A percentile compares a stretch with the other conserved stretches of the same genome.
Conservation (phyloP, 2,329 filamentous ascomycete species). For the Tothia fuscella region DNA sequence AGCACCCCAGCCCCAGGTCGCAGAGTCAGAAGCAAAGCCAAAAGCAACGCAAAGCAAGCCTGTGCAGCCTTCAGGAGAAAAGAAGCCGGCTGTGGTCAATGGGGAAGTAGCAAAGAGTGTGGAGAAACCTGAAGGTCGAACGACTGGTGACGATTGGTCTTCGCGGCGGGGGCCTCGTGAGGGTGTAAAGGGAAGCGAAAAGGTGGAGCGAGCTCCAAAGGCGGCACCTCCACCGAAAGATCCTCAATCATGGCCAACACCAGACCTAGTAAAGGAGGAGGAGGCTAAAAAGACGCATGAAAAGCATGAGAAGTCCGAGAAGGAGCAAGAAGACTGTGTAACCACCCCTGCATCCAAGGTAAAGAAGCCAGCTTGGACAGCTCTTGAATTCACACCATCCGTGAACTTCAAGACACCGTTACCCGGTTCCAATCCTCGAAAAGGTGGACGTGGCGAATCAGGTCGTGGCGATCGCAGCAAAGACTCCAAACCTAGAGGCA, state of each 20-base stretch:
- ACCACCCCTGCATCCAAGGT: conserved; percentile 33
- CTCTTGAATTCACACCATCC: conserved; percentile 68
- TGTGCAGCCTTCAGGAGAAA: too few species aligned
- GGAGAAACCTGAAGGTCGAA: not conserved
- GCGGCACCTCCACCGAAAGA: conserved; percentile 51
- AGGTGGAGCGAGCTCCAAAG: conserved; percentile 16
- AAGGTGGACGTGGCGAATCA: conserved; percentile 42
- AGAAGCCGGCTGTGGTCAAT: too few species aligned
- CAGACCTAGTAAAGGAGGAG: conserved; percentile 64
- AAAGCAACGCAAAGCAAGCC: too few species aligned
- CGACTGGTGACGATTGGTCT: not conserved
- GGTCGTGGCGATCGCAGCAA: conserved; percentile 28
- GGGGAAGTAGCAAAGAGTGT: too few species aligned
- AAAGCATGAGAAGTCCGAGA: conserved; percentile 56
- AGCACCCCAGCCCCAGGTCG: not conserved
- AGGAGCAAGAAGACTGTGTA: conserved; percentile 35
- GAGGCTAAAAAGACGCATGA: conserved; percentile 39
- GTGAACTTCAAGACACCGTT: conserved; percentile 81
- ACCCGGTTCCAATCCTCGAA: conserved; percentile 36
- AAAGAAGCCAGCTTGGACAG: conserved; percentile 77
- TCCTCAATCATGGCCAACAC: conserved; percentile 77
- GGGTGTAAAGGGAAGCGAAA: conserved; percentile 13
- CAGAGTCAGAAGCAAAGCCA: too few species aligned
- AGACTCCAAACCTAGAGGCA: conserved; percentile 10
- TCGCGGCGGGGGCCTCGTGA: conserved; percentile 12